Percentiles rank a stretch among this genome's conserved stretches.
phyloP scores from a whole-genome alignment of 148 eudicot genomes.

The Euryodendron excelsum region DNA sequence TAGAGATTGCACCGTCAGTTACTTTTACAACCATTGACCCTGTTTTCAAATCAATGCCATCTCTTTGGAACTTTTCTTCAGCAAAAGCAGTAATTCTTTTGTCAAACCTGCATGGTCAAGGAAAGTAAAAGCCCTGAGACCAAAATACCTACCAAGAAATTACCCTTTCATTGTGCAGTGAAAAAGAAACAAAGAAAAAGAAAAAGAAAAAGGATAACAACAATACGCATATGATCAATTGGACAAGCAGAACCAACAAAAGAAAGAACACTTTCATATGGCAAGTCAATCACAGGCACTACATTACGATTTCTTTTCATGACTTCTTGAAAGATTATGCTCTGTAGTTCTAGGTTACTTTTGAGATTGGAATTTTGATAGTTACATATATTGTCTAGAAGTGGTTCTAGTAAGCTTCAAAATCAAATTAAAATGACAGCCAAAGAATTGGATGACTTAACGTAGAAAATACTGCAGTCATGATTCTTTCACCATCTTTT shows the following conservation, averaged over 20 bases:
- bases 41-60: slow-evolving; percentile 25
- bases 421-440: neutral
- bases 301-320: too few relatives aligned
- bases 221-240: neutral
- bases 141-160: neutral
- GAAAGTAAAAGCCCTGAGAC: neutral
- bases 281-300: neutral
- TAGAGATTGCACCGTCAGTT: slow-evolving; percentile 20
- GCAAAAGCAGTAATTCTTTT: slow-evolving; percentile 32
- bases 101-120: slow-evolving; percentile 22
- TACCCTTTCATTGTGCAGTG: neutral
- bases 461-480: neutral
- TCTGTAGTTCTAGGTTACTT: too few relatives aligned
- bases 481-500: neutral
- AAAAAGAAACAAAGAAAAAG: neutral
- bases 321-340: too few relatives aligned
- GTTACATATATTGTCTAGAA: neutral
- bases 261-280: neutral
- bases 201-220: neutral
- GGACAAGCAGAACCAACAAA: too few relatives aligned
- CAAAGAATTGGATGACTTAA: neutral
- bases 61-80: slow-evolving; percentile 27
- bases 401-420: neutral
- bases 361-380: too few relatives aligned
- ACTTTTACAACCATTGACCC: slow-evolving; percentile 30